Conservation (phyloP, 192 early-diverging fungal genomes). For the Backusella tuberculispora region DNA sequence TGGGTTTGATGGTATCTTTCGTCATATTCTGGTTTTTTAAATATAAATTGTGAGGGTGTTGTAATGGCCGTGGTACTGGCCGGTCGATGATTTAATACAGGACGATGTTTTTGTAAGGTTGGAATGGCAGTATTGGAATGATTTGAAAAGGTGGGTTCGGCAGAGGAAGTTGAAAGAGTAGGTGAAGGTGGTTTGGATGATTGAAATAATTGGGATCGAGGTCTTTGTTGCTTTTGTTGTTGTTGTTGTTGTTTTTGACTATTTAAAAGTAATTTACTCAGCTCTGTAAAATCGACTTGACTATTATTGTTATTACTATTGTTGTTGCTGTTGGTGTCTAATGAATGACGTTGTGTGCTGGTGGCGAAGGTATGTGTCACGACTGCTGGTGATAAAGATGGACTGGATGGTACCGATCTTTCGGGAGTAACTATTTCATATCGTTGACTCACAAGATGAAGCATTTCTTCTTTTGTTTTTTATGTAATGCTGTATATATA, state of each 20-base stretch:
- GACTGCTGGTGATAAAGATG: conserved; percentile 27
- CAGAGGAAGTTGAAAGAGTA: conserved; percentile 23
- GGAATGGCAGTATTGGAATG: conserved; percentile 2
- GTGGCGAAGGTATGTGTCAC: conserved; percentile 28
- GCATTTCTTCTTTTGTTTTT: not conserved
- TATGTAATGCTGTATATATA: conserved; percentile 5
- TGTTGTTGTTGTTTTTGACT: conserved; percentile 1
- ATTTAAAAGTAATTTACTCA: conserved; percentile 16
- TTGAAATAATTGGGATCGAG: conserved; percentile 25
- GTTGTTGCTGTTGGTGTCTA: not conserved
- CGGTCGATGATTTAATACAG: conserved; percentile 24
- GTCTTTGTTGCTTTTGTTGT: not conserved
- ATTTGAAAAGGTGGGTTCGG: not conserved
- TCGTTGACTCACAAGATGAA: conserved; percentile 26
- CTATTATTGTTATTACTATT: not conserved
- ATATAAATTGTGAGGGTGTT: conserved; percentile 33
- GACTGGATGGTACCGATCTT: conserved; percentile 30
- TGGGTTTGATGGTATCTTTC: conserved; percentile 34
- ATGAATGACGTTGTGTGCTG: conserved; percentile 6
- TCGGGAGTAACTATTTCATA: conserved; percentile 39
- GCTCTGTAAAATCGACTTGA: conserved; percentile 26
- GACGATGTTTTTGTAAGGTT: conserved; percentile 4
- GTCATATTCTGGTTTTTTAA: conserved; percentile 36
- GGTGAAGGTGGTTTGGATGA: conserved; percentile 37
- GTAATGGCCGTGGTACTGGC: conserved; percentile 12